Conservation (phyloP, 2,329 filamentous ascomycete genomes). For the Colletotrichum lindemuthianum region DNA sequence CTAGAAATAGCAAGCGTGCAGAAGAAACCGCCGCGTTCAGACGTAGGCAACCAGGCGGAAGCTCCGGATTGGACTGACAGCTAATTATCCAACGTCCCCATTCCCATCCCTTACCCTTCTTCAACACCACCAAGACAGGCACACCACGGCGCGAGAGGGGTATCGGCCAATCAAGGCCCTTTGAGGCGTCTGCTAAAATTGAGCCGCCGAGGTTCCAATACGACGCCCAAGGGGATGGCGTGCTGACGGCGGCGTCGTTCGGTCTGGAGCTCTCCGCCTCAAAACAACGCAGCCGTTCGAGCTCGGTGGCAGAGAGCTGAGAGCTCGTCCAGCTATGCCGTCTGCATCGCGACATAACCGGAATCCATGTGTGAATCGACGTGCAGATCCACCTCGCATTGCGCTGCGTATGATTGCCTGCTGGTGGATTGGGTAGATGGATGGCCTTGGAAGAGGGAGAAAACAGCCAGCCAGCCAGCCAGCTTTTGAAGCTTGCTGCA, state of each 20-base stretch:
- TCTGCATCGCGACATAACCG: constrained; percentile 4
- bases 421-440: background rate
- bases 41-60: constrained; percentile 20
- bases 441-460: background rate
- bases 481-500: background rate
- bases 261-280: constrained; percentile 3
- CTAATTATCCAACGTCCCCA: background rate
- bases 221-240: constrained; percentile 13
- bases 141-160: constrained; percentile 22
- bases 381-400: background rate
- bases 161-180: constrained; percentile 10
- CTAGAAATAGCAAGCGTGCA: background rate
- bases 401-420: background rate
- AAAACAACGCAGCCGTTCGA: too few relatives aligned
- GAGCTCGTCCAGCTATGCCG: background rate
- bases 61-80: constrained; percentile 18
- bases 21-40: constrained; percentile 13
- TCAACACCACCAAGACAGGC: constrained; percentile 1
- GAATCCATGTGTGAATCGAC: background rate
- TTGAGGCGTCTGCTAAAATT: constrained; percentile 19
- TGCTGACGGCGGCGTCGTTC: constrained; percentile 13
- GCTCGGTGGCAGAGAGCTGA: background rate
- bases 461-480: background rate
- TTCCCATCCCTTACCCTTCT: background rate
- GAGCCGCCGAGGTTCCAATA: constrained; percentile 15